A percentile compares a stretch with the other conserved stretches of the same genome.
Evolutionary conservation across 768 basidiomycete species (phyloP).

Genomic region (Boletus coccyginus): DNA sequence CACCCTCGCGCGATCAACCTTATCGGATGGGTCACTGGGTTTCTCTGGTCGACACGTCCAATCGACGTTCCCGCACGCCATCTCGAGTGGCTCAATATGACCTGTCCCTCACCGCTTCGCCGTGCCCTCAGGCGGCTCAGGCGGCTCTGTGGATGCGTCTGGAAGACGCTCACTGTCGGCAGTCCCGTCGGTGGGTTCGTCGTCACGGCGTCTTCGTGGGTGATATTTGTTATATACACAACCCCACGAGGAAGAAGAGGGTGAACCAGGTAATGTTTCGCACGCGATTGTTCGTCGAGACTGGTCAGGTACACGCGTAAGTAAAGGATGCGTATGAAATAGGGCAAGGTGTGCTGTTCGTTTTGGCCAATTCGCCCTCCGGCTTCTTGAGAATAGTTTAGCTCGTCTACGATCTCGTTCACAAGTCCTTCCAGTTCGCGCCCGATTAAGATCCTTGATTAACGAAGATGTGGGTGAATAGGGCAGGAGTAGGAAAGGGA

Average conservation of each 20-base stretch:
- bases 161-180: too few relatives aligned
- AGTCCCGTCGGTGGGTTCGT: too few relatives aligned
- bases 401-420: conserved; percentile 92
- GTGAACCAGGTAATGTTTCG: conserved; percentile 93
- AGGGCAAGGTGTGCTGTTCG: conserved; percentile 68
- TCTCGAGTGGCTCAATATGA: too few relatives aligned
- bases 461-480: conserved; percentile 39
- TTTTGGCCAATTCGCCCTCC: conserved; percentile 84
- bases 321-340: not conserved
- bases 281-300: conserved; percentile 88
- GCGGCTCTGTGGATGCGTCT: too few relatives aligned
- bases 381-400: conserved; percentile 84
- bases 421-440: conserved; percentile 93
- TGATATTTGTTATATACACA: conserved; percentile 89
- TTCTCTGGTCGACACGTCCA: too few relatives aligned
- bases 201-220: too few relatives aligned
- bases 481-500: not conserved
- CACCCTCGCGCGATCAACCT: too few relatives aligned
- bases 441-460: conserved; percentile 95
- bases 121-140: too few relatives aligned
- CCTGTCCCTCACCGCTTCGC: too few relatives aligned
- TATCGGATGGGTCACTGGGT: too few relatives aligned
- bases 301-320: conserved; percentile 38
- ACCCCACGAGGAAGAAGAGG: conserved; percentile 66
- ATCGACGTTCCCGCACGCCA: too few relatives aligned